Conservation (phyloP, 371 early-diverging fungal species). For the Dipsacomyces acuminosporus region DNA sequence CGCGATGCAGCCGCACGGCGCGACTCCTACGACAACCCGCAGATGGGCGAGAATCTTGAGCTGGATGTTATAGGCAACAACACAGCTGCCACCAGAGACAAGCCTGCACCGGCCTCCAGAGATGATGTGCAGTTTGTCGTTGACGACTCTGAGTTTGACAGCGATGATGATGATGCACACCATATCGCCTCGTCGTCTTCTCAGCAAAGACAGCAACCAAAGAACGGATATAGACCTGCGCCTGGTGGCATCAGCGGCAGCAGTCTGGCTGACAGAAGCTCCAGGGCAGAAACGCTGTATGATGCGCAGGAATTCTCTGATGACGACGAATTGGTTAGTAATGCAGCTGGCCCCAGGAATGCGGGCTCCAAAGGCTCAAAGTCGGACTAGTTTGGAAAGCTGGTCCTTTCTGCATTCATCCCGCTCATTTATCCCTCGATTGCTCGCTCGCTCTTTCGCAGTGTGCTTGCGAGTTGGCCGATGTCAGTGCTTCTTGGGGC, state of each 20-base stretch:
- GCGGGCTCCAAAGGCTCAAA: no score
- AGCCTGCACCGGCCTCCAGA: conserved; percentile 8
- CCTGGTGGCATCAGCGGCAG: no score
- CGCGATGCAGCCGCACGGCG: conserved; percentile 28
- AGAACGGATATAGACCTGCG: no score
- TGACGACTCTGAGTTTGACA: conserved; percentile 20
- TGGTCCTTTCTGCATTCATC: no score
- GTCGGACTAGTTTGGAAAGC: no score
- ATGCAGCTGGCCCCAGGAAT: not conserved
- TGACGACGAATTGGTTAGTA: not conserved
- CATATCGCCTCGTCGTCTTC: not conserved
- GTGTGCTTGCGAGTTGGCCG: no score
- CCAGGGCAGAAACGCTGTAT: not conserved
- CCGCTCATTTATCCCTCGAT: no score
- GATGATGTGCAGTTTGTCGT: conserved; percentile 38
- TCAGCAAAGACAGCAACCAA: not conserved
- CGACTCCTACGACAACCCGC: conserved; percentile 39
- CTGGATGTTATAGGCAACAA: conserved; percentile 20
- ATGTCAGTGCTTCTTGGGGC: no score
- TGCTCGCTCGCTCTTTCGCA: no score
- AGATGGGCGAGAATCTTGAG: conserved; percentile 41
- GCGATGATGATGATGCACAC: conserved; percentile 18
- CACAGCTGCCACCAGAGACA: not conserved
- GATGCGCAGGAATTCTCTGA: not conserved
- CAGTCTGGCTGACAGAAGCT: no score